phyloP scores from a whole-genome alignment of 352 stramenopile species.

The Globisporangium cystogenes region DNA sequence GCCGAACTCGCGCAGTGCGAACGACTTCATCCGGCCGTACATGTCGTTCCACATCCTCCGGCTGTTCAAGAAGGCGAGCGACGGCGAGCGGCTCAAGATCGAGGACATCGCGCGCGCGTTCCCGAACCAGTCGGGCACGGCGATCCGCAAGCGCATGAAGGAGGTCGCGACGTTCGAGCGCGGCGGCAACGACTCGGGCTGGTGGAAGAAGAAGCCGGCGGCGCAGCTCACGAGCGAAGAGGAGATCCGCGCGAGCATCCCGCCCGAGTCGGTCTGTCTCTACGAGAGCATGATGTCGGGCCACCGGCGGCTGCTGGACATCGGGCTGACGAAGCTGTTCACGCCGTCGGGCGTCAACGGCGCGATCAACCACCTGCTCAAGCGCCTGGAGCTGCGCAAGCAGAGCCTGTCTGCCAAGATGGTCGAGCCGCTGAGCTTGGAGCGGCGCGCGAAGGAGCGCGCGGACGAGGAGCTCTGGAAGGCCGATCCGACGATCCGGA shows the following conservation, averaged over 20 bases:
- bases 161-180: slow-evolving; percentile 83
- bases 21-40: slow-evolving; percentile 84
- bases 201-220: slow-evolving; percentile 77
- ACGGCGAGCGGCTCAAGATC: slow-evolving; percentile 78
- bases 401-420: slow-evolving; percentile 42
- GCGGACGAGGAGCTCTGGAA: slow-evolving; percentile 72
- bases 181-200: slow-evolving; percentile 74
- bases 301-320: slow-evolving; percentile 71
- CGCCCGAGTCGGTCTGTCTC: slow-evolving; percentile 74
- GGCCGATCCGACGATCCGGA: slow-evolving; percentile 54
- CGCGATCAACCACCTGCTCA: slow-evolving; percentile 67
- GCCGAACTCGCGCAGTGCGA: slow-evolving; percentile 71
- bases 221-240: slow-evolving; percentile 67
- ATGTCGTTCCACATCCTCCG: slow-evolving; percentile 85
- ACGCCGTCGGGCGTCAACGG: slow-evolving; percentile 64
- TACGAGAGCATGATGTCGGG: slow-evolving; percentile 88
- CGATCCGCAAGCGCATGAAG: slow-evolving; percentile 85
- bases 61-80: slow-evolving; percentile 78
- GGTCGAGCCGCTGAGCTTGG: slow-evolving; percentile 42
- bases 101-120: slow-evolving; percentile 80
- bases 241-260: slow-evolving; percentile 67
- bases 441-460: slow-evolving; percentile 48
- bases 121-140: slow-evolving; percentile 72
- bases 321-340: slow-evolving; percentile 78
- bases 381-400: slow-evolving; percentile 67